These are phyloP conservation scores for Pseudohyphozyma bogoriensis DNA, from an alignment of 768 basidiomycete species.

Conservation along the genomic window DNA sequence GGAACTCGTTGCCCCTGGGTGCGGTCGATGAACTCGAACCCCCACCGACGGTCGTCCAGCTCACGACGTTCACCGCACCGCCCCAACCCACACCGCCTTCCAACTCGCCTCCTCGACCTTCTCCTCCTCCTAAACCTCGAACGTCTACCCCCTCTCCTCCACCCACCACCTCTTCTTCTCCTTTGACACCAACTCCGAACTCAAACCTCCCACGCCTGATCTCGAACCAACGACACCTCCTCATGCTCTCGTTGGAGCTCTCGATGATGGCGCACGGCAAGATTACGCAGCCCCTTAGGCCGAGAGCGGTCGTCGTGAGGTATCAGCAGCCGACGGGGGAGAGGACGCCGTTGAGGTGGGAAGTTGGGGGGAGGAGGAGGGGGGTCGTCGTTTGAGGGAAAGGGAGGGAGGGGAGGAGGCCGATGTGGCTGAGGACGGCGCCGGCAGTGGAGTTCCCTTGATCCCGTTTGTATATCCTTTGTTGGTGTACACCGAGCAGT, in stretches of 20 bases:
- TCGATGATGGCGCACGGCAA: conserved; percentile 27
- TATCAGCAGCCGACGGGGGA: background rate
- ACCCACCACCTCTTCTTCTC: background rate
- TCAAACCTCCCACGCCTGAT: conserved; percentile 13
- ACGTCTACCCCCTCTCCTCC: background rate
- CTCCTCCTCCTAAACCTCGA: conserved; percentile 2
- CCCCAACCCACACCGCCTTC: background rate
- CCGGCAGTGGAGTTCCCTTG: background rate
- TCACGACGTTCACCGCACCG: background rate
- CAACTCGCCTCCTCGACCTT: background rate
- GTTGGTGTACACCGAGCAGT: background rate
- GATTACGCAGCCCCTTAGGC: conserved; percentile 22
- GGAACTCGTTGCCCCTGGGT: background rate
- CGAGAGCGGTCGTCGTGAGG: conserved; percentile 20
- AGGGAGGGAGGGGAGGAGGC: background rate
- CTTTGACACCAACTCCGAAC: background rate
- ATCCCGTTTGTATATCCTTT: conserved; percentile 35
- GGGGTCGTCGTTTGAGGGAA: background rate
- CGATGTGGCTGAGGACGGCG: background rate
- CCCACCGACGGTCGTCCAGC: background rate
- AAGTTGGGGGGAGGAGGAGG: background rate
- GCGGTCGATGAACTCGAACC: background rate
- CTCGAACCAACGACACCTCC: conserved; percentile 24
- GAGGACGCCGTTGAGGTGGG: background rate
- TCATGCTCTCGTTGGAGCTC: conserved; percentile 27